Base-by-base conservation (phyloP, 2,329 filamentous ascomycete species). In the Sarocladium strictum region DNA sequence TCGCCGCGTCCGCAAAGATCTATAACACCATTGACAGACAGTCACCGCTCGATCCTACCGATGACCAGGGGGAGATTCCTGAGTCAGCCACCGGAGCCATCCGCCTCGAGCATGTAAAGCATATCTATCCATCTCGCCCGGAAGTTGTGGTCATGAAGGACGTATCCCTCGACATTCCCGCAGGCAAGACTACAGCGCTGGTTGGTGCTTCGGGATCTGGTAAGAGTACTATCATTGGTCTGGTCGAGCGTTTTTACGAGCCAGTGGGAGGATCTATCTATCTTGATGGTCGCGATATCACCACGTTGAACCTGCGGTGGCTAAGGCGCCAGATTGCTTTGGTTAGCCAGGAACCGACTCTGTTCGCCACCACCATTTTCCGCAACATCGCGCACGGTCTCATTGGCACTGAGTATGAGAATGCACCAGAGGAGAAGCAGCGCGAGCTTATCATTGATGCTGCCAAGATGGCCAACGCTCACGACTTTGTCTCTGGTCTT, bases 151-250 rank as follows among this genome's bases (percentile, higher is more conserved):
- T 97, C 37, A 93, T 97, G 85, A 77, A 94, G 40, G 84, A 86
- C 59, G 89, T 97, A 55, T 88, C 77, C 55, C 80, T 99, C 1
- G 70, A 79, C 1, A 86, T 97, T 35, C 90, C 91, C 1, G 89
- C 92, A 2, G 92, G 93, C 19, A 96, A 96, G 73, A 91, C 89
- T 17, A 96, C 93, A 2, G 94, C 94, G 1, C 76, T 99, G 7
- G 94, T 99, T 5, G 94, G 94, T 56, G 90, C 93, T 0, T 97
- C 93, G 11, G 94, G 93, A 11, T 95, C 89, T 37, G 94, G 94
- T 49, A 99, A 97, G 72, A 93, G 87, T 63, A 97, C 94, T 0
- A 92, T 97, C 58, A 87, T 97, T 26, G 93, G 93, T 12, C 77
- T 99, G 19, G 85, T 97, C 1, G 93, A 97, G 71, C 84, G 94